Evolutionary conservation across 352 stramenopile genomes (phyloP).

Genomic region (Pythium phragmitis): DNA sequence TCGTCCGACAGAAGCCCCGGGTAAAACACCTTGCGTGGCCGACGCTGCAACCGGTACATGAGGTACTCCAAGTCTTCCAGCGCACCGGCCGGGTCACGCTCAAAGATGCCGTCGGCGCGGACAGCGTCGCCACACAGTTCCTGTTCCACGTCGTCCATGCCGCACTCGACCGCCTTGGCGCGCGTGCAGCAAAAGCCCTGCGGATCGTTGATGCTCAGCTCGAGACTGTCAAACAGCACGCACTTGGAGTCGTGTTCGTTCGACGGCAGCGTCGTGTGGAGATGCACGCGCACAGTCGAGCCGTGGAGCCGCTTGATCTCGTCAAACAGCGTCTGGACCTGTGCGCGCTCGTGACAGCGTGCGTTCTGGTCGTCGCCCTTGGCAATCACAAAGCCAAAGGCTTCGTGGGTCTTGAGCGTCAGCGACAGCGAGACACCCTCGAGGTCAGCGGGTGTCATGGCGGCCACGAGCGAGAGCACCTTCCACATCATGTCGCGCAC

Average conservation of each 20-base stretch:
- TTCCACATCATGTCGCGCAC: slow-evolving; percentile 22
- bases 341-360: slow-evolving; percentile 1
- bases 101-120: slow-evolving; percentile 12
- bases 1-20: slow-evolving; percentile 12
- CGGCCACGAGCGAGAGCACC: slow-evolving; percentile 6
- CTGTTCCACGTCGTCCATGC: slow-evolving; percentile 21
- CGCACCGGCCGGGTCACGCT: slow-evolving; percentile 11
- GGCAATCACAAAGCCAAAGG: slow-evolving; percentile 10
- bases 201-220: slow-evolving; percentile 24
- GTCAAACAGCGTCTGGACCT: slow-evolving; percentile 4
- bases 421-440: slow-evolving; percentile 13
- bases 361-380: slow-evolving; percentile 14
- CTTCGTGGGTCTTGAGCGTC: slow-evolving; percentile 15
- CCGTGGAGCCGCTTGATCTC: slow-evolving; percentile 15
- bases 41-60: neutral
- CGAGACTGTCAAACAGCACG: slow-evolving; percentile 23
- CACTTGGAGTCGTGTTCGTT: slow-evolving; percentile 7
- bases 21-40: slow-evolving; percentile 6
- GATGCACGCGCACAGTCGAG: slow-evolving; percentile 11
- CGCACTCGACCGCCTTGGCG: slow-evolving; percentile 17
- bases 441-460: slow-evolving; percentile 15
- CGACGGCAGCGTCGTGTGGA: slow-evolving; percentile 14
- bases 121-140: slow-evolving; percentile 17
- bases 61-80: slow-evolving; percentile 12
- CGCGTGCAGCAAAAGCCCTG: slow-evolving; percentile 18